phyloP scores from a whole-genome alignment of 371 early-diverging fungal genomes.

The Mortierella sp. region DNA sequence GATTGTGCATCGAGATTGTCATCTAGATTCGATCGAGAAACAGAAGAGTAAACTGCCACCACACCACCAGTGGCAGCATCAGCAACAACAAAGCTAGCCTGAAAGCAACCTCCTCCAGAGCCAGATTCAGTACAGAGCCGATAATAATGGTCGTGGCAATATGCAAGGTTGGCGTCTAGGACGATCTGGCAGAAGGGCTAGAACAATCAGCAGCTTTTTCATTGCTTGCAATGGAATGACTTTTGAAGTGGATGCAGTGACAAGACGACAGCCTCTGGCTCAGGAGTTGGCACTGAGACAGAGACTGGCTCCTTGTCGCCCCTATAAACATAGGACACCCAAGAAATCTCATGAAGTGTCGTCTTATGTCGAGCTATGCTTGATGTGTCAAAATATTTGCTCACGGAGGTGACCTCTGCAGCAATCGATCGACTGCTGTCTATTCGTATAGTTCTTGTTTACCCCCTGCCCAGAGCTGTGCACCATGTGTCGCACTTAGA shows the following conservation, averaged over 20 bases:
- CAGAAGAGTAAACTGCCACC: background rate
- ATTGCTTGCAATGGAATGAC: background rate
- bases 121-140: background rate
- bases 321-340: constrained; percentile 39
- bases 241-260: background rate
- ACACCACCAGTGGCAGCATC: constrained; percentile 29
- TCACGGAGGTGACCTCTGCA: too few relatives aligned
- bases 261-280: background rate
- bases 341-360: constrained; percentile 39
- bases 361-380: constrained; percentile 29
- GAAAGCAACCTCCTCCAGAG: background rate
- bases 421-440: too few relatives aligned
- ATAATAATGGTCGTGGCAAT: background rate
- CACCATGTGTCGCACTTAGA: too few relatives aligned
- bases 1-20: constrained; percentile 6
- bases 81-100: constrained; percentile 5
- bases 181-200: background rate
- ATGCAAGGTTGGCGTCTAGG: background rate
- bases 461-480: too few relatives aligned
- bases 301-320: background rate
- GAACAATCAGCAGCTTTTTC: background rate
- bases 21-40: background rate
- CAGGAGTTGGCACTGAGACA: background rate
- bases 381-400: background rate
- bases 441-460: too few relatives aligned